A percentile compares a stretch with the other conserved stretches of the same genome.
Evolutionary conservation across 2,329 filamentous ascomycete genomes (phyloP).

Genomic region (Penicillium sp.): DNA sequence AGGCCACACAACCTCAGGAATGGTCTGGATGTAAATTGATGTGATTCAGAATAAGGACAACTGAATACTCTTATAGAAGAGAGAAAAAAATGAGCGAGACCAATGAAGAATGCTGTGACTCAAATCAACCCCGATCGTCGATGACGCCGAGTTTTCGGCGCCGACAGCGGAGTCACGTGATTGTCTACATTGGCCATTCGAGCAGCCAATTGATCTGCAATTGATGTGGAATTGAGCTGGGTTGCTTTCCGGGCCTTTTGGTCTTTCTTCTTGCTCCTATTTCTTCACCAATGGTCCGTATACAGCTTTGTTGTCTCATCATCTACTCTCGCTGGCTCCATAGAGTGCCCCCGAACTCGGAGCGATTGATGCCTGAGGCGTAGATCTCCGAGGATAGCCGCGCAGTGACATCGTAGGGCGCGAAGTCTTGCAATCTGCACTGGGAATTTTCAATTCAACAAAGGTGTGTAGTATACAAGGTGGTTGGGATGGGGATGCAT

Average conservation of each 20-base stretch:
- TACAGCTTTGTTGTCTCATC: neutral
- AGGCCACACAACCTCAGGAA: conserved; percentile 2
- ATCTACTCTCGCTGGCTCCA: neutral
- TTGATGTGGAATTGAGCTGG: neutral
- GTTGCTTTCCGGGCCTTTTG: neutral
- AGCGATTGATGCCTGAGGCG: conserved; percentile 8
- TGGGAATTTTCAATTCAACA: neutral
- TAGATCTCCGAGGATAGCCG: conserved; percentile 5
- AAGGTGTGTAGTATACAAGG: conserved; percentile 11
- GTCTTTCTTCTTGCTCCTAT: neutral
- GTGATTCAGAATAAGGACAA: conserved; percentile 2
- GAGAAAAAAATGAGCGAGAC: conserved; percentile 7
- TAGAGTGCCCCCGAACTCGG: conserved; percentile 6
- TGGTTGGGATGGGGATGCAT: neutral
- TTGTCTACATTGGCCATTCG: neutral
- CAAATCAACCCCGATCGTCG: conserved; percentile 18
- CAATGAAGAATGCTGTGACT: conserved; percentile 27
- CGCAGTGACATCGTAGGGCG: neutral
- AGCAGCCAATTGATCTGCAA: neutral
- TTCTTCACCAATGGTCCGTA: neutral
- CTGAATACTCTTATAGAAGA: conserved; percentile 1
- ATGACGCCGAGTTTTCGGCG: conserved; percentile 29
- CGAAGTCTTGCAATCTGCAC: neutral
- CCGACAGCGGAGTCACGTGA: conserved; percentile 31
- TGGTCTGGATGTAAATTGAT: neutral